Evolutionary conservation across 2,329 filamentous ascomycete genomes (phyloP).

Genomic region (Alternaria ventricosa): DNA sequence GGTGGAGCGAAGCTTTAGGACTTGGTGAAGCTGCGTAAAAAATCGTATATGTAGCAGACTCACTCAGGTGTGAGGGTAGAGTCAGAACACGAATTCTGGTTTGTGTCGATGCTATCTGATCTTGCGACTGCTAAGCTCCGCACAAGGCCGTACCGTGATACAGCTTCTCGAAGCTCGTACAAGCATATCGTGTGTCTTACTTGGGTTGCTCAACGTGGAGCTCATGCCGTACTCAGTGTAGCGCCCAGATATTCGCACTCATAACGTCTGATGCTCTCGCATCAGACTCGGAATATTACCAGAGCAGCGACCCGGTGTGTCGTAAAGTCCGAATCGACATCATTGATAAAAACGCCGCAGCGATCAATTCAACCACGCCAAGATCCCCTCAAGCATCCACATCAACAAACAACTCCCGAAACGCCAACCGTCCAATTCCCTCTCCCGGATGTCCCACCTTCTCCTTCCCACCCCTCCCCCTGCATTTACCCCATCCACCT

Average conservation of each 20-base stretch:
- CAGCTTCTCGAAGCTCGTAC: neutral
- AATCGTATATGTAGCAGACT: neutral
- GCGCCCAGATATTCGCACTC: neutral
- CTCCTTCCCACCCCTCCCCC: neutral
- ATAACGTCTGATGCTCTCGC: neutral
- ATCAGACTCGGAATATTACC: neutral
- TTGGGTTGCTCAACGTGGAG: neutral
- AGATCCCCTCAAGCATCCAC: neutral
- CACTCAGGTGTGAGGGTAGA: neutral
- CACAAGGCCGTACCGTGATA: neutral
- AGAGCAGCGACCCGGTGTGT: neutral
- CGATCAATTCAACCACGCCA: neutral
- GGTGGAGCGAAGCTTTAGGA: conserved; percentile 15
- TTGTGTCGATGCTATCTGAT: no score
- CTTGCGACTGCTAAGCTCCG: neutral
- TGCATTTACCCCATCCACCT: conserved; percentile 4
- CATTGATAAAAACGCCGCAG: neutral
- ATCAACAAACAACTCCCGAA: conserved; percentile 1
- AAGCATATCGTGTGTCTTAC: neutral
- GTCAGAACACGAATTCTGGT: neutral
- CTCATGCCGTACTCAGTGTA: neutral
- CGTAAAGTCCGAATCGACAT: neutral
- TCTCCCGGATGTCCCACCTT: conserved; percentile 11
- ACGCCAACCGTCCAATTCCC: conserved; percentile 11
- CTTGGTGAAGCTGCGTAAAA: neutral